Evolutionary conservation across 768 basidiomycete species (phyloP).

Genomic region (Coprinopsis cinerea): DNA sequence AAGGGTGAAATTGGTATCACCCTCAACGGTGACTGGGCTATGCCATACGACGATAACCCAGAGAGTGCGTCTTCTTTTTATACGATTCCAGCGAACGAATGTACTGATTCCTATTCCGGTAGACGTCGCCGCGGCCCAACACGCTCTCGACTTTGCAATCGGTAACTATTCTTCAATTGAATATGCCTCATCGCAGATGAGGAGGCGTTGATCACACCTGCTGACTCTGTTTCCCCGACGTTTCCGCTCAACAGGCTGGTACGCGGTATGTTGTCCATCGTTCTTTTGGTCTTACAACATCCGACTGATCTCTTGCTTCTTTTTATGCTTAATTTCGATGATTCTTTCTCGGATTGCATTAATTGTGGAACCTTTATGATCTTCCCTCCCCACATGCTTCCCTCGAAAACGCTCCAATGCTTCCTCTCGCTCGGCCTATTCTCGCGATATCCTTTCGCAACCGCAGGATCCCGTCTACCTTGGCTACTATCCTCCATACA

Average conservation of each 20-base stretch:
- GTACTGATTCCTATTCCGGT: slow-evolving; percentile 4
- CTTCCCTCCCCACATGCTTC: neutral
- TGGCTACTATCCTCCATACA: slow-evolving; percentile 58
- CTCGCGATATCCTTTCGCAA: slow-evolving; percentile 1
- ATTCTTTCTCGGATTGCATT: neutral
- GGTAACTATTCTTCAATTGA: slow-evolving; percentile 33
- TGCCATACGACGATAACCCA: slow-evolving; percentile 63
- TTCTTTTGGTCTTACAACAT: slow-evolving; percentile 2
- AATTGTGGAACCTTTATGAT: neutral
- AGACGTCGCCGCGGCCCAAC: slow-evolving; percentile 68
- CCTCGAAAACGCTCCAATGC: neutral
- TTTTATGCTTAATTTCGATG: neutral
- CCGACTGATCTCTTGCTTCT: slow-evolving; percentile 11
- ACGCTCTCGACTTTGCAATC: slow-evolving; percentile 67
- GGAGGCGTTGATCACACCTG: slow-evolving; percentile 11
- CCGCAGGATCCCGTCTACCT: slow-evolving; percentile 60
- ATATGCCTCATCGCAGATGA: slow-evolving; percentile 18
- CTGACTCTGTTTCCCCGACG: slow-evolving; percentile 17
- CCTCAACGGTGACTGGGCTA: slow-evolving; percentile 69
- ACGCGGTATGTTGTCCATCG: slow-evolving; percentile 35
- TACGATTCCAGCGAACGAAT: slow-evolving; percentile 1
- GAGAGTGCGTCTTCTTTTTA: slow-evolving; percentile 45
- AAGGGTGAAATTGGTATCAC: slow-evolving; percentile 75
- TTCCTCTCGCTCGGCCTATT: slow-evolving; percentile 4
- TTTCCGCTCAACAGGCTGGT: slow-evolving; percentile 42